A percentile compares a stretch with the other conserved stretches of the same genome.
Evolutionary conservation across 2,329 filamentous ascomycete species (phyloP).

Genomic region (Alternaria ventricosa): DNA sequence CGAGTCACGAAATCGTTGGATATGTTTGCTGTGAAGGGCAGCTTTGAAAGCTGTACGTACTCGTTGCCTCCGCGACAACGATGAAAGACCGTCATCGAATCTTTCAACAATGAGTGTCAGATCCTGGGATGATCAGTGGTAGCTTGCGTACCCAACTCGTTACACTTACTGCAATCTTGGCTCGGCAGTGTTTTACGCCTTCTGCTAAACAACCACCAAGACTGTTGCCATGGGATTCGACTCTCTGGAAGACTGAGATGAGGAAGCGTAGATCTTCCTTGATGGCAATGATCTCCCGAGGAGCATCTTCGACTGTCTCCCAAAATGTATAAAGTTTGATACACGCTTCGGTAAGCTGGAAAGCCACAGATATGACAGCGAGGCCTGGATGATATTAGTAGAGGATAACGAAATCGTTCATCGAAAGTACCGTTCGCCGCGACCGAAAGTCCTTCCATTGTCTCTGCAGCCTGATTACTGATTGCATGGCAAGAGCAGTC

Average conservation of each 20-base stretch:
- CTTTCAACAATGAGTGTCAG: not conserved
- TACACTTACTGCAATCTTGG: slow-evolving; percentile 4
- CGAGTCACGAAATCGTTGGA: not conserved
- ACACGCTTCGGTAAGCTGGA: not conserved
- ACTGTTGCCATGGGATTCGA: slow-evolving; percentile 1
- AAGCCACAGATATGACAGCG: not conserved
- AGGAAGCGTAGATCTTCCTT: slow-evolving; percentile 20
- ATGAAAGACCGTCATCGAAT: not conserved
- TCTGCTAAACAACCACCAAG: slow-evolving; percentile 14
- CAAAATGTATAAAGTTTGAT: slow-evolving; percentile 15
- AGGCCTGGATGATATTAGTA: not conserved
- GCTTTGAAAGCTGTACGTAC: not conserved
- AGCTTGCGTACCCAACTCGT: not conserved
- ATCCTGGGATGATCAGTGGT: not conserved
- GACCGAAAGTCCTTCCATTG: not conserved
- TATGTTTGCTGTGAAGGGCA: not conserved
- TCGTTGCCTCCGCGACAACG: not conserved
- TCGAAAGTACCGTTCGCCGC: not conserved
- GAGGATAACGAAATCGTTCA: not conserved
- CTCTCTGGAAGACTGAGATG: slow-evolving; percentile 13
- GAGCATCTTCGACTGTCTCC: slow-evolving; percentile 21
- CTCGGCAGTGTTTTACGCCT: slow-evolving; percentile 15
- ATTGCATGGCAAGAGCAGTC: not conserved
- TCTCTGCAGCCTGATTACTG: not conserved
- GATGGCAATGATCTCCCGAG: slow-evolving; percentile 15